Conservation (phyloP, 768 basidiomycete genomes). For the Collybia sordida region DNA sequence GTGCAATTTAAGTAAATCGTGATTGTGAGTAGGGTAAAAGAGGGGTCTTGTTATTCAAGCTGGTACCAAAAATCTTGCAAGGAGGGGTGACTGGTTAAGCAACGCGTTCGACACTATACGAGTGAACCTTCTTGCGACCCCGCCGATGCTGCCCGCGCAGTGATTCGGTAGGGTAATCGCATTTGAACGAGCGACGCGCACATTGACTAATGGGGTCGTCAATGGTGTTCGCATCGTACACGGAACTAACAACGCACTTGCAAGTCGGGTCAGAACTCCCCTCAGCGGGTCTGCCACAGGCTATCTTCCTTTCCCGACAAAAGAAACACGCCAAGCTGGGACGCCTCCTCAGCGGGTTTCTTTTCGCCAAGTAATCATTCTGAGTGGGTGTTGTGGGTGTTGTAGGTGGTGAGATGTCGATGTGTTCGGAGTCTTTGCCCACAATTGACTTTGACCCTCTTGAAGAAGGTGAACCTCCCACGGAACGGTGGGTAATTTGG, state of each 20-base stretch:
- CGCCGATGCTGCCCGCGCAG: slow-evolving; percentile 6
- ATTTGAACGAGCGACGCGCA: slow-evolving; percentile 2
- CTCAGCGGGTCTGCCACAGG: slow-evolving; percentile 8
- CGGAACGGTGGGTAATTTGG: too few species aligned
- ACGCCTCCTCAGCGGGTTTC: not conserved
- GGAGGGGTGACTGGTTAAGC: not conserved
- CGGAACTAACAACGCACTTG: slow-evolving; percentile 4
- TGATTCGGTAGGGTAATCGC: slow-evolving; percentile 8
- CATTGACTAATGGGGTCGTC: not conserved
- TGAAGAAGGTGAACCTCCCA: too few species aligned
- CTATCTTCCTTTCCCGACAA: slow-evolving; percentile 7
- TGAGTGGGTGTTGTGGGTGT: too few species aligned
- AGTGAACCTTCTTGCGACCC: not conserved
- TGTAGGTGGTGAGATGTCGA: too few species aligned
- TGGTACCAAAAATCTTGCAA: not conserved
- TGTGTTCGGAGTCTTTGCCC: too few species aligned
- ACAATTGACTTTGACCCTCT: too few species aligned
- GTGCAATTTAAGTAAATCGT: not conserved
- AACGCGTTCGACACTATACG: not conserved
- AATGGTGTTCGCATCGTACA: too few species aligned
- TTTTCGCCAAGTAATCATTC: too few species aligned
- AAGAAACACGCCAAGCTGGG: slow-evolving; percentile 7
- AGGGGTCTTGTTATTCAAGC: not conserved
- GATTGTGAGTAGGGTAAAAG: not conserved
- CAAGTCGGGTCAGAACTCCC: slow-evolving; percentile 6